phyloP scores from a whole-genome alignment of 1,139 yeast species.

The Yamadazyma dushanensis region DNA sequence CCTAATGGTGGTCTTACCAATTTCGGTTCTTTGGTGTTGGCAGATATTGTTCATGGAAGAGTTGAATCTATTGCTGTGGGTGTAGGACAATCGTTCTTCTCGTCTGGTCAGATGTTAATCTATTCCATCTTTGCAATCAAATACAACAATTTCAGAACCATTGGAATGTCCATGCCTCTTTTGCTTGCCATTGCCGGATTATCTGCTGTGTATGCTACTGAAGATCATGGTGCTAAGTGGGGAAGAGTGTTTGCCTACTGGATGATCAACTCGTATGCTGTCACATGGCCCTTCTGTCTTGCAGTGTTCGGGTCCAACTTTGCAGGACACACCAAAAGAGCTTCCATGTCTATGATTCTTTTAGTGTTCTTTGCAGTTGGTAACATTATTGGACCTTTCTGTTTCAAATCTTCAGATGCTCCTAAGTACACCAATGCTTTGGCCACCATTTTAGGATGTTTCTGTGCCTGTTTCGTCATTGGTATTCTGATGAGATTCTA shows the following conservation, averaged over 20 bases:
- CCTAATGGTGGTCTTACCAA: constrained; percentile 42
- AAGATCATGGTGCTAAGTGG: constrained; percentile 9
- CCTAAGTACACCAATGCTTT: constrained; percentile 38
- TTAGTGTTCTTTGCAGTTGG: constrained; percentile 29
- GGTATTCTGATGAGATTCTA: constrained; percentile 25
- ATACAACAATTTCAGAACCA: constrained; percentile 13
- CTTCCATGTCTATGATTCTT: constrained; percentile 21
- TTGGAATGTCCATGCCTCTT: constrained; percentile 12
- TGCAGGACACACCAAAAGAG: constrained; percentile 25
- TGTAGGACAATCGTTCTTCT: constrained; percentile 11
- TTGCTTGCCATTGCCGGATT: constrained; percentile 13
- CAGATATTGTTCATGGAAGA: constrained; percentile 9
- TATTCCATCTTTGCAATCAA: constrained; percentile 10
- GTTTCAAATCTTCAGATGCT: constrained; percentile 24
- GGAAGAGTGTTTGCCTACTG: constrained; percentile 11
- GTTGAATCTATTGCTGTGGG: constrained; percentile 11
- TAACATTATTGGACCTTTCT: constrained; percentile 26
- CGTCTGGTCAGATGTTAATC: constrained; percentile 13
- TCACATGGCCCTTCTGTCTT: constrained; percentile 36
- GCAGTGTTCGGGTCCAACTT: constrained; percentile 26
- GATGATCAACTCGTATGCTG: constrained; percentile 11
- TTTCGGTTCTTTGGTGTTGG: constrained; percentile 20
- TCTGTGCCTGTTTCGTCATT: constrained; percentile 21
- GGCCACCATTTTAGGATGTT: constrained; percentile 15
- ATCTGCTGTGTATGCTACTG: constrained; percentile 14